Evolutionary conservation across 2,329 filamentous ascomycete genomes (phyloP), one percentile per base, ranked within the genome.

Genomic region (Trichoderma gracile): DNA sequence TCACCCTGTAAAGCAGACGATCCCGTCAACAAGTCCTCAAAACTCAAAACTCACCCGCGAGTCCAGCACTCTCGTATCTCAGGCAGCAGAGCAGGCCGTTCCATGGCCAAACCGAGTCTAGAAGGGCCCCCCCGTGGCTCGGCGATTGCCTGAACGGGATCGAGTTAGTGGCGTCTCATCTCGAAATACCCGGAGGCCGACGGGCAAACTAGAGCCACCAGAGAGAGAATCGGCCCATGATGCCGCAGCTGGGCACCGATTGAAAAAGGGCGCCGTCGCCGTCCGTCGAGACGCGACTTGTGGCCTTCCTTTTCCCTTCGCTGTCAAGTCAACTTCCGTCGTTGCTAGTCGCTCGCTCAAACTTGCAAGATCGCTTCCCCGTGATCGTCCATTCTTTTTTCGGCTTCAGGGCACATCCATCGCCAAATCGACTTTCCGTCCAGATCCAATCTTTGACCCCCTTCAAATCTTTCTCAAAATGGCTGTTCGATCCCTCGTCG

Each of bases 401-500:
- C n/a, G n/a, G n/a, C n/a, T n/a, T 9, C 57, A n/a, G 49, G 50
- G 33, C 63, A 25, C 47, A 52, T 64, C 45, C 55, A 27, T 46
- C 25, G 49, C 21, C 56, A 49, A 40, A 15, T 25, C 9, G 15
- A 17, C 15, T 43, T 43, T 30, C 46, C 21, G 46, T 52, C 21
- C 23, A 42, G 49, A 21, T 17, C 25, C 17, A 57, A 50, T 47
- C 43, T 33, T 57, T 53, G 52, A 42, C 30, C 19, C 27, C 14
- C 19, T 50, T n/a, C n/a, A n/a, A n/a, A n/a, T n/a, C n/a, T n/a
- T n/a, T n/a, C n/a, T n/a, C 71, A 54, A 68, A 5, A 89, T 76
- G 74, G 55, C 65, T 25, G 25, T 69, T 65, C 72, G 71, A 65
- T 66, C 72, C 46, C 56, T 72, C 61, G 52, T 69, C 55, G 63